Conservation (phyloP, 352 stramenopile species). For the Phytophthora meadii region DNA sequence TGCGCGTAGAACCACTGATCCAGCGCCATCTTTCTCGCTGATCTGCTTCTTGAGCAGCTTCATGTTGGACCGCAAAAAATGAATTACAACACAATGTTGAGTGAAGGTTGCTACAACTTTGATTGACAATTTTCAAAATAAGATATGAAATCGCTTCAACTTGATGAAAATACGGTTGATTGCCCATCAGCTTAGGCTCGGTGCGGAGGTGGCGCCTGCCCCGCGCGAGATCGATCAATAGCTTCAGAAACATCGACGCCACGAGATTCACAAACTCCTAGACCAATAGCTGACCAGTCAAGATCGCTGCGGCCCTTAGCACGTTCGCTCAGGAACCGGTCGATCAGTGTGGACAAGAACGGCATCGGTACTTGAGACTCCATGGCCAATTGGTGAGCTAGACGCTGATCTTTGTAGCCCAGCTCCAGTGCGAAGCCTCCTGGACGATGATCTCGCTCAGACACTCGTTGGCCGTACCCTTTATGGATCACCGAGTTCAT, state of each 20-base stretch:
- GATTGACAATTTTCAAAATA: constrained; percentile 9
- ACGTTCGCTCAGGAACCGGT: constrained; percentile 69
- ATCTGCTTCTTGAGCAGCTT: constrained; percentile 94
- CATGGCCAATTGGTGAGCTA: constrained; percentile 67
- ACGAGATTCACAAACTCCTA: constrained; percentile 62
- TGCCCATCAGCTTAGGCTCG: constrained; percentile 1
- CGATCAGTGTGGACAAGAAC: constrained; percentile 75
- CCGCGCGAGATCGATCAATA: constrained; percentile 38
- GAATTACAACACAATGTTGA: not conserved
- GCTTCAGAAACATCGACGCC: constrained; percentile 63
- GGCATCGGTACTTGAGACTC: constrained; percentile 72
- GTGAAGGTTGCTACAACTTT: constrained; percentile 34
- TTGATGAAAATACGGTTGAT: constrained; percentile 21
- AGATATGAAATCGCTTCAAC: constrained; percentile 18
- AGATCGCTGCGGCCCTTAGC: constrained; percentile 68
- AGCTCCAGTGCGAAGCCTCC: constrained; percentile 80
- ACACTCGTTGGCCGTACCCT: constrained; percentile 81
- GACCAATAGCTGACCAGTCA: constrained; percentile 80
- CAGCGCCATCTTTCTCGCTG: constrained; percentile 95
- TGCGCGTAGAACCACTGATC: constrained; percentile 92
- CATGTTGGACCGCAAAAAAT: constrained; percentile 56
- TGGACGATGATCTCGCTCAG: constrained; percentile 70
- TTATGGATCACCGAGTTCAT: constrained; percentile 86
- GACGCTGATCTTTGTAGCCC: constrained; percentile 75
- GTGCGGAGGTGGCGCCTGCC: constrained; percentile 13